These are phyloP conservation scores for Fusarium vanettenii DNA, from an alignment of 2,329 filamentous ascomycete species.

Conservation along the genomic window DNA sequence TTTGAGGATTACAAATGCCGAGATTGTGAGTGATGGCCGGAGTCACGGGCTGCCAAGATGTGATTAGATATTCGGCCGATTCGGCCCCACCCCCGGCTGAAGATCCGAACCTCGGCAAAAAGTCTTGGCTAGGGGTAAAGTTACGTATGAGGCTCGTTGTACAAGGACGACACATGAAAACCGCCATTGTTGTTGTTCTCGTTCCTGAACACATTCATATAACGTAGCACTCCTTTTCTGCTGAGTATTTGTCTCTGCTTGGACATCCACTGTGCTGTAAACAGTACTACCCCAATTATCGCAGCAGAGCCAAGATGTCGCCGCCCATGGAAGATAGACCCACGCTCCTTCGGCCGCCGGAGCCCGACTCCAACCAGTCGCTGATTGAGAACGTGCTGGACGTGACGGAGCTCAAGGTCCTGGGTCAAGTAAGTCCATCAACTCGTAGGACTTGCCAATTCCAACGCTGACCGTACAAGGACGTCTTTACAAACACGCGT, in stretches of 20 bases:
- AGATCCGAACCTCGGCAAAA: constrained; percentile 39
- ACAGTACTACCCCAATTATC: background rate
- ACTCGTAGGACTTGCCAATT: background rate
- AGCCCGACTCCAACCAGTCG: constrained; percentile 77
- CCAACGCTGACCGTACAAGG: constrained; percentile 56
- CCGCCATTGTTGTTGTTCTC: constrained; percentile 7
- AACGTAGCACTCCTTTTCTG: background rate
- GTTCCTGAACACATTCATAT: background rate
- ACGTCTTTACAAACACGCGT: constrained; percentile 95
- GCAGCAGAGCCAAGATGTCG: constrained; percentile 21
- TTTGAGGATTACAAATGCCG: background rate
- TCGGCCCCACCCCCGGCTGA: constrained; percentile 30
- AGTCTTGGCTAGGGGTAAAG: constrained; percentile 19
- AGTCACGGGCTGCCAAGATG: constrained; percentile 22
- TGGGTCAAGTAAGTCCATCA: constrained; percentile 72
- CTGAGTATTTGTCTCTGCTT: background rate
- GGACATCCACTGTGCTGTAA: background rate
- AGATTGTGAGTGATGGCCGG: background rate
- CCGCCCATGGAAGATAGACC: constrained; percentile 46
- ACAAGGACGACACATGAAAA: constrained; percentile 29
- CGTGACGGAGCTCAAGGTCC: constrained; percentile 80
- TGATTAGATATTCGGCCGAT: constrained; percentile 15
- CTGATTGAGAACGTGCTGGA: constrained; percentile 92
- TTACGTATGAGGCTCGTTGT: constrained; percentile 21
- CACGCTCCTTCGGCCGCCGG: constrained; percentile 75